Percentiles rank a stretch among this genome's conserved stretches.
Conservation (phyloP, 495 filamentous ascomycete genomes). For the Annulohypoxylon bovei region DNA sequence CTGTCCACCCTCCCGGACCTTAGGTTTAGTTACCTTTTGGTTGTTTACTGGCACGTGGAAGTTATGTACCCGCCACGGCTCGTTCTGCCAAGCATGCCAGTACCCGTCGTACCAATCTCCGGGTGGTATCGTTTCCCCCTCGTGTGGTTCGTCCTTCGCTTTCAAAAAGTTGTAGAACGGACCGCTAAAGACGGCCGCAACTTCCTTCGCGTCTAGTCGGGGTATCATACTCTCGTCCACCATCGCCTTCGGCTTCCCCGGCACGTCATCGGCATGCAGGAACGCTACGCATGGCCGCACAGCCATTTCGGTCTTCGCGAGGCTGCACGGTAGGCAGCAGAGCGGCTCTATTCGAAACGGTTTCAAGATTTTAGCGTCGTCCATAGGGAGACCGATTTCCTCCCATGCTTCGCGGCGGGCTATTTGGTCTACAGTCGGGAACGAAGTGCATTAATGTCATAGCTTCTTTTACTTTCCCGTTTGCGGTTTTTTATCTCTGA, state of each 20-base stretch:
- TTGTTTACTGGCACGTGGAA: slow-evolving; percentile 82
- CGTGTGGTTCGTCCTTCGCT: slow-evolving; percentile 55
- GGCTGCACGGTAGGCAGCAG: slow-evolving; percentile 79
- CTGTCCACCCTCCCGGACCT: slow-evolving; percentile 44
- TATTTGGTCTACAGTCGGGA: slow-evolving; percentile 71
- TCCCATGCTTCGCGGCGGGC: slow-evolving; percentile 89
- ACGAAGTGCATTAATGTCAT: slow-evolving; percentile 62
- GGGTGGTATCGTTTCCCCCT: slow-evolving; percentile 52
- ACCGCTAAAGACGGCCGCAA: slow-evolving; percentile 89
- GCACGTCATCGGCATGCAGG: slow-evolving; percentile 67
- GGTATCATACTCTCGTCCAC: slow-evolving; percentile 80
- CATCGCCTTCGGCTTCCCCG: slow-evolving; percentile 50
- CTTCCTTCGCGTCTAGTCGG: slow-evolving; percentile 81
- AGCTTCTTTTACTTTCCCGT: background rate
- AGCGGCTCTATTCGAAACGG: slow-evolving; percentile 86
- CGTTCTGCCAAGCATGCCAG: slow-evolving; percentile 73
- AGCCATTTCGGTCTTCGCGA: slow-evolving; percentile 81
- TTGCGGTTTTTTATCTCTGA: background rate
- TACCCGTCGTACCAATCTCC: slow-evolving; percentile 74
- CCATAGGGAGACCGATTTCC: slow-evolving; percentile 85
- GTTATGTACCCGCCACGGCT: slow-evolving; percentile 81
- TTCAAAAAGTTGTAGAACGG: slow-evolving; percentile 78
- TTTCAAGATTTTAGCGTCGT: slow-evolving; percentile 66
- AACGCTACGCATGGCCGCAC: slow-evolving; percentile 89
- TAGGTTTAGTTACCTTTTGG: slow-evolving; percentile 68